These are phyloP conservation scores for Fusarium succisae DNA, from an alignment of 2,329 filamentous ascomycete genomes.

Conservation along the genomic window DNA sequence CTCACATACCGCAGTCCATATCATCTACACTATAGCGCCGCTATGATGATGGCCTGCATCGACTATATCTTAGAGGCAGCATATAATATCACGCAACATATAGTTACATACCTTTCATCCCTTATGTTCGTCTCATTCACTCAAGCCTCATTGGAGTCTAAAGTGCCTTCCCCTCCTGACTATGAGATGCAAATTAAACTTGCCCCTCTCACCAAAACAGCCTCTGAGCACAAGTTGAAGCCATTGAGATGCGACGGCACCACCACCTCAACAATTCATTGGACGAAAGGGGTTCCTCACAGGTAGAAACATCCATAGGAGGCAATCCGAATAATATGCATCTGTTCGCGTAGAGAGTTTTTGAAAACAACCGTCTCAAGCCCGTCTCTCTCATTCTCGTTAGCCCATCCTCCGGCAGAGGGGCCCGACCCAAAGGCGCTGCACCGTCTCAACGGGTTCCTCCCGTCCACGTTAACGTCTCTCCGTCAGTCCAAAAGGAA, in stretches of 20 bases:
- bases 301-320: not conserved
- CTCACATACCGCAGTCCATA: not conserved
- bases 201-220: constrained; percentile 24
- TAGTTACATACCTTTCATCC: constrained; percentile 1
- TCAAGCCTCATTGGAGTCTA: constrained; percentile 10
- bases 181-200: constrained; percentile 32
- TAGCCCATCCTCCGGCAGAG: constrained; percentile 27
- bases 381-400: constrained; percentile 8
- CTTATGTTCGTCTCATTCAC: constrained; percentile 24
- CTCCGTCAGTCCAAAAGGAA: constrained; percentile 18
- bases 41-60: constrained; percentile 4
- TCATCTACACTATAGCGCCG: constrained; percentile 5
- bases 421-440: constrained; percentile 28
- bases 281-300: not conserved
- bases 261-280: constrained; percentile 7
- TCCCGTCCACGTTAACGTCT: constrained; percentile 29
- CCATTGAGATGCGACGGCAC: constrained; percentile 1
- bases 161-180: constrained; percentile 20
- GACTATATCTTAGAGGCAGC: not conserved
- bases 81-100: constrained; percentile 9
- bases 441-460: constrained; percentile 27
- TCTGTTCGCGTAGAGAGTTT: constrained; percentile 6
- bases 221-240: constrained; percentile 11
- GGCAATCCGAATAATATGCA: not conserved
- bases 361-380: constrained; percentile 10